Base-by-base conservation (phyloP, 345 rosid genomes). In the Tarenaya hassleriana region DNA sequence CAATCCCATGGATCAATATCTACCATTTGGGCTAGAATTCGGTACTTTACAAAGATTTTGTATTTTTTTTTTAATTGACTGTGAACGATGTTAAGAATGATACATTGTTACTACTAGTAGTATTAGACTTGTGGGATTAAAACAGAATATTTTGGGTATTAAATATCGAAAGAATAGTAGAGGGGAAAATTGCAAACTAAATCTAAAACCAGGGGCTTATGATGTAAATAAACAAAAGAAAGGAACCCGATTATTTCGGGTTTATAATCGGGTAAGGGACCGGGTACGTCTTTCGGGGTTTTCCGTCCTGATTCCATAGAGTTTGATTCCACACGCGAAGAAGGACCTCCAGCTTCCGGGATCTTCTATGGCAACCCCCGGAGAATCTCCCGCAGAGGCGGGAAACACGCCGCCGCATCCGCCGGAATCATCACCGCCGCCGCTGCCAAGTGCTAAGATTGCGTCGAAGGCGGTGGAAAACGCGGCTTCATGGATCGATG, bases 401-500 rank as follows among this genome's bases (percentile, higher is more conserved):
- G 61, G 68, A 42, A 64, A 41, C 16, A 6, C 55, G 13, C 55
- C 47, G 43, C 29, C 31, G 14, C 41, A 32, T 1, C 63, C 47
- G 8, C 58, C 32, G 37, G 60, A 54, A 11, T 10, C 60, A 37
- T 39, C 72, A 53, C 52, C 50, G 4, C 7, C 10, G 1, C 1
- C 31, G 42, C 21, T 12, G 8, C 31, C 49, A 44, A 17, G 49
- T 44, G 16, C 16, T 12, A 47, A 46, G 57, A 62, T 67, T 13
- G 69, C 70, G 34, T 63, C 80, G 58, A 74, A 71, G 58, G 13
- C 73, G 55, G 62, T 71, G 8, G 81, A 76, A 50, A 68, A 74
- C 60, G 73, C 66, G 3, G 51, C 76, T 34, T 80, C 82, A 18
- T 92, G 95, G 98, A 74, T 81, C 55, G 94, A 81, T 16, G 66